These are phyloP conservation scores for Pseudocercospora ulei DNA, from an alignment of 2,329 filamentous ascomycete species.

Conservation along the genomic window DNA sequence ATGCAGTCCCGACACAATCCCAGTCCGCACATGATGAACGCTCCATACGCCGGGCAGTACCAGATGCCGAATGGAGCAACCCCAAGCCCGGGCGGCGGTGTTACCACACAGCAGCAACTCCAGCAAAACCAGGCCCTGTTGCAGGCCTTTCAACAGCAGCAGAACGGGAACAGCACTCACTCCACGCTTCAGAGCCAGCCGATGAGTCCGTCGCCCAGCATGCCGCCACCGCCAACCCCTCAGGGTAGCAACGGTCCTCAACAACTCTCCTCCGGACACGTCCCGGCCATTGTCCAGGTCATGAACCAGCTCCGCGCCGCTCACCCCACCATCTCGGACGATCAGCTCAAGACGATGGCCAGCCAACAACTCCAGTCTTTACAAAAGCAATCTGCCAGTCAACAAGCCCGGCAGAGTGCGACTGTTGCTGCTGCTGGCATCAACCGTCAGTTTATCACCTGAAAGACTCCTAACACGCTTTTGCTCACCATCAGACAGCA, in stretches of 20 bases:
- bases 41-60: conserved; percentile 28
- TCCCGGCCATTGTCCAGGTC: conserved; percentile 48
- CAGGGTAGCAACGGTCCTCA: conserved; percentile 34
- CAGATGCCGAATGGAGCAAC: conserved; percentile 28
- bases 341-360: conserved; percentile 47
- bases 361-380: conserved; percentile 39
- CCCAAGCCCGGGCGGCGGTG: conserved; percentile 27
- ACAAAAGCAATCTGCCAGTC: conserved; percentile 25
- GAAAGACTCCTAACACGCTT: conserved; percentile 23
- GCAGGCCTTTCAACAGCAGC: conserved; percentile 27
- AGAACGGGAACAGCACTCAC: conserved; percentile 20
- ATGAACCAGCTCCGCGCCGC: conserved; percentile 45
- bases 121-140: conserved; percentile 30
- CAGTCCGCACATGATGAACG: conserved; percentile 24
- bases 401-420: conserved; percentile 33
- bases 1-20: conserved; percentile 26
- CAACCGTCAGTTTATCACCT: conserved; percentile 12
- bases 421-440: conserved; percentile 36
- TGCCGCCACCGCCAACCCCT: conserved; percentile 34
- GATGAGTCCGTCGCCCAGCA: conserved; percentile 33
- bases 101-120: conserved; percentile 32
- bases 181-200: conserved; percentile 24
- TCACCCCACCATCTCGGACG: conserved; percentile 45
- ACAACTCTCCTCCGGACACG: conserved; percentile 45
- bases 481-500: conserved; percentile 24